A percentile compares a stretch with the other conserved stretches of the same genome.
phyloP scores from a whole-genome alignment of 257 asterid species.

The Solanum ahanhuiri region DNA sequence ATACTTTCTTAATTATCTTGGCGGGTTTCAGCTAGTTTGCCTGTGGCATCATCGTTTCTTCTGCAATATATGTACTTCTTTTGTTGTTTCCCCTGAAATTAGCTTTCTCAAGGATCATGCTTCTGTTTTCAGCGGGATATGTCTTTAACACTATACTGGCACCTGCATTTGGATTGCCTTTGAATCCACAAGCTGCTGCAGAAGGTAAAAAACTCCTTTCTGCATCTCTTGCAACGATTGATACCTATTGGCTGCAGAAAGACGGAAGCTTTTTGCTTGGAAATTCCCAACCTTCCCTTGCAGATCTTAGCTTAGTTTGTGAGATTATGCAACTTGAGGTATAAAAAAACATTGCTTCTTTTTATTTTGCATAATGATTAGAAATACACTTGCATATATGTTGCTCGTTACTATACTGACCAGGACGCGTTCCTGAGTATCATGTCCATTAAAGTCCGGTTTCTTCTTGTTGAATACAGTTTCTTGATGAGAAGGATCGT shows the following conservation, averaged over 20 bases:
- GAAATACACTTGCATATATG: background rate
- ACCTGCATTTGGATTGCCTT: constrained; percentile 57
- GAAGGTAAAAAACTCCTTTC: constrained; percentile 50
- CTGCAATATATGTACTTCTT: background rate
- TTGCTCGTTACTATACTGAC: background rate
- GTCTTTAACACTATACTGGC: constrained; percentile 42
- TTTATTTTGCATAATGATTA: background rate
- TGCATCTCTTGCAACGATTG: constrained; percentile 51
- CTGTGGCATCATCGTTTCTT: background rate
- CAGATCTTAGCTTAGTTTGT: constrained; percentile 83
- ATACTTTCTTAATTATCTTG: background rate
- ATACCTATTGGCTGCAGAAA: constrained; percentile 66
- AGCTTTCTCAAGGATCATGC: background rate
- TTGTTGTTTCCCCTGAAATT: background rate
- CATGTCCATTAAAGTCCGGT: background rate
- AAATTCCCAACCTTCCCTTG: constrained; percentile 71
- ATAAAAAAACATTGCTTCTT: background rate
- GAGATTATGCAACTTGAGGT: constrained; percentile 95
- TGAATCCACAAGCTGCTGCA: constrained; percentile 63
- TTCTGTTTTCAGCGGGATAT: constrained; percentile 35
- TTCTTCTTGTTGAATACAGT: constrained; percentile 15
- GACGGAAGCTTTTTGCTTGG: constrained; percentile 64
- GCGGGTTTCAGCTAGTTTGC: background rate
- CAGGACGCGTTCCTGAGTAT: background rate
- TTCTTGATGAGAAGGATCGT: constrained; percentile 36